Base-by-base conservation (phyloP, 352 stramenopile species). In the Lagenidium sp. region DNA sequence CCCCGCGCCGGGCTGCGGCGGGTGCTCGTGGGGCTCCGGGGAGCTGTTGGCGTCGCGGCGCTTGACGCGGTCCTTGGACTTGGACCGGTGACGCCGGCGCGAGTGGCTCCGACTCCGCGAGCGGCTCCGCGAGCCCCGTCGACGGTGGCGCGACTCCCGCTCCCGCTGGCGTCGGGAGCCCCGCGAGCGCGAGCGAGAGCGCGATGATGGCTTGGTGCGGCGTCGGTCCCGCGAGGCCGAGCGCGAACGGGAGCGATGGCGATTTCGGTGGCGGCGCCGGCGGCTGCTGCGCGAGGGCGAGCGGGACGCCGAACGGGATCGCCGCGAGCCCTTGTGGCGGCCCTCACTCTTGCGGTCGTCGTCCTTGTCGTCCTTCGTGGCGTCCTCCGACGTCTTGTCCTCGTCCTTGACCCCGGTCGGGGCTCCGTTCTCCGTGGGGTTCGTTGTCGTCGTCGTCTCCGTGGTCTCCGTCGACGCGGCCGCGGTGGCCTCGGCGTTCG, bases 41-140 rank as follows among this genome's bases (percentile, higher is more conserved):
- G 70, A 85, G 38, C 63, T 68, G 30, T 85, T 81, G 0, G 60
- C 57, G 26, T 85, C 68, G 23, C 60, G 69, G 7, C 60, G 69
- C 15, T 50, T 46, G n/a, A n/a, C n/a, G 28, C 56, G 57, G 10
- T 83, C 70, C 11, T 64, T 65, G 6, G 72, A 85, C 56, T 60
- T 76, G n/a, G 78, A 88, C 32, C 72, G 71, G 18, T 61, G 68
- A 13, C 68, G 78, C 44, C 67, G 70, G 29, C 65, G 71, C 38
- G 53, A 78, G 26, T 60, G 63, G 20, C 76, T 86, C n/a, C 57
- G 65, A 26, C 65, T 75, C 5, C 39, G 42, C n/a, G 45, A 59
- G 15, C 57, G 55, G 35, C 67, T 82, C 15, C 68, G 68, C 35
- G 62, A 68, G 11, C 68, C 67, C 31, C 72, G 66, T 15, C 72